phyloP scores from a whole-genome alignment of 2,329 filamentous ascomycete genomes.

The Stagonosporopsis rhizophila region DNA sequence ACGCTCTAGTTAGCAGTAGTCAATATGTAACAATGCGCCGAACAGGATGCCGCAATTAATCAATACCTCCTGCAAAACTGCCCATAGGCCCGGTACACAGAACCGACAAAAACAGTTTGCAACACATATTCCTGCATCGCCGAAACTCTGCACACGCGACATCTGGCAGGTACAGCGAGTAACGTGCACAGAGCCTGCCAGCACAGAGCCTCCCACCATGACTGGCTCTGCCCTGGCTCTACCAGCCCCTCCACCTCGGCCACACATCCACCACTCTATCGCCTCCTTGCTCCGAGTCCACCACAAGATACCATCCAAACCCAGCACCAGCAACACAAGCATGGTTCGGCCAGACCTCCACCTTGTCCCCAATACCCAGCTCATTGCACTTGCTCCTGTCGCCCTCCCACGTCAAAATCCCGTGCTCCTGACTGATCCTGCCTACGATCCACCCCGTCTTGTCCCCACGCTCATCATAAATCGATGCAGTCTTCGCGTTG shows the following conservation, averaged over 20 bases:
- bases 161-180: too few relatives aligned
- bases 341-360: slow-evolving; percentile 81
- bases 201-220: too few relatives aligned
- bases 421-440: slow-evolving; percentile 79
- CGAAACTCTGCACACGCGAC: too few relatives aligned
- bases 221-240: too few relatives aligned
- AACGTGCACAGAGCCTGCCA: too few relatives aligned
- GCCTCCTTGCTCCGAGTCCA: slow-evolving; percentile 66
- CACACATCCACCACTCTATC: slow-evolving; percentile 75
- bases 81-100: too few relatives aligned
- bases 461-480: slow-evolving; percentile 37
- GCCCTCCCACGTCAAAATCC: slow-evolving; percentile 69
- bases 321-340: slow-evolving; percentile 77
- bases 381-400: slow-evolving; percentile 40
- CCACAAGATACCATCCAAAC: slow-evolving; percentile 75
- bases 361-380: slow-evolving; percentile 68
- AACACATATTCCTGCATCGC: too few relatives aligned
- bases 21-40: too few relatives aligned
- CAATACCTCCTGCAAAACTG: too few relatives aligned
- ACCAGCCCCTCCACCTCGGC: slow-evolving; percentile 76
- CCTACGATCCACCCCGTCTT: slow-evolving; percentile 70
- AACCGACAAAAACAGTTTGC: too few relatives aligned
- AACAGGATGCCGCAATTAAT: too few relatives aligned
- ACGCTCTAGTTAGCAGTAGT: too few relatives aligned
- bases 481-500: slow-evolving; percentile 25